Evolutionary conservation across 2,329 filamentous ascomycete genomes (phyloP).

Genomic region (Exserohilum rostratum): DNA sequence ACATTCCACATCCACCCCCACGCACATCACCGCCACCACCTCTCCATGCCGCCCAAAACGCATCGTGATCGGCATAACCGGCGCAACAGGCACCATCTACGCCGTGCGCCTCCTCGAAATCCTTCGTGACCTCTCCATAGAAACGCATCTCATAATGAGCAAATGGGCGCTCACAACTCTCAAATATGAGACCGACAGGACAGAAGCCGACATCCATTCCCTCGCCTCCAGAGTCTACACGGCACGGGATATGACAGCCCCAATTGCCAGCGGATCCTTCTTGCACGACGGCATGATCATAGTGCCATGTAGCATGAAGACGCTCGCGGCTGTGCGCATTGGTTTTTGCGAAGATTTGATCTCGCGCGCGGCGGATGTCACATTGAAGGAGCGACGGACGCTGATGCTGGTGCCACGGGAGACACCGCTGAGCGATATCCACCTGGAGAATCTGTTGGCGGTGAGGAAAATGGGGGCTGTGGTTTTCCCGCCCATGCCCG

Average conservation of each 20-base stretch:
- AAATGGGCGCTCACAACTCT: neutral
- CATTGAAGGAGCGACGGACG: neutral
- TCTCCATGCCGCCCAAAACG: neutral
- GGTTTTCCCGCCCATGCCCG: neutral
- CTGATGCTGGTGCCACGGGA: neutral
- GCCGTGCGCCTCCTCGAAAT: neutral
- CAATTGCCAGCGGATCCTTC: neutral
- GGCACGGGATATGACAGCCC: neutral
- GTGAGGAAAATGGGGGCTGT: neutral
- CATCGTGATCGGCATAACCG: neutral
- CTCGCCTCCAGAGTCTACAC: neutral
- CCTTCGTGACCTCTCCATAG: constrained; percentile 1
- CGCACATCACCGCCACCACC: no score
- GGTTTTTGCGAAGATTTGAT: neutral
- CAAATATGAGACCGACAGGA: neutral
- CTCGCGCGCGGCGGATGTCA: neutral
- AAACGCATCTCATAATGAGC: neutral
- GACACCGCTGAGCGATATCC: neutral
- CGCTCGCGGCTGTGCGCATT: neutral
- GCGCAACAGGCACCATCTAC: neutral
- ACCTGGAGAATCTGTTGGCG: neutral
- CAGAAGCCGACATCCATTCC: neutral
- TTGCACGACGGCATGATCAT: neutral
- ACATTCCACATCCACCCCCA: no score
- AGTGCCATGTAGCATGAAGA: neutral